phyloP scores from a whole-genome alignment of 306 rosid genomes.

The Prosopis cineraria region DNA sequence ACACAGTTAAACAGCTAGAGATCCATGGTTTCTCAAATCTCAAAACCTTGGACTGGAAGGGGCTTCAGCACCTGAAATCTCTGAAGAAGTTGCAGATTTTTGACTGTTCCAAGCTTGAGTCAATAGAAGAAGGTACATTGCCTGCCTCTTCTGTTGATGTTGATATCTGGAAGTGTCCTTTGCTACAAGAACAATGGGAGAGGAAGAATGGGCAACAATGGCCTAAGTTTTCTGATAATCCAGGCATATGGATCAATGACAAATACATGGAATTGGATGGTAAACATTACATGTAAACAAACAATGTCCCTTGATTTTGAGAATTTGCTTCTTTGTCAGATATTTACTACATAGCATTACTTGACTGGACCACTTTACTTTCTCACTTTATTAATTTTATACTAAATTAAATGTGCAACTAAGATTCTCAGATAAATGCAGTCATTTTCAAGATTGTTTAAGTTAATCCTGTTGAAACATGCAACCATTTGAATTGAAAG shows the following conservation, averaged over 20 bases:
- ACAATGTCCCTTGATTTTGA: not conserved
- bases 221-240: constrained; percentile 14
- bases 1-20: constrained; percentile 11
- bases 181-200: constrained; percentile 15
- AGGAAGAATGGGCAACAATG: not conserved
- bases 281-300: not conserved
- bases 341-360: not conserved
- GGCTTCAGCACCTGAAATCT: constrained; percentile 20
- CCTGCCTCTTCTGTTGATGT: constrained; percentile 26
- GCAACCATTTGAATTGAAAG: too few relatives aligned
- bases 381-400: not conserved
- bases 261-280: constrained; percentile 21
- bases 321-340: not conserved
- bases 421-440: not conserved
- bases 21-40: constrained; percentile 23
- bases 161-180: constrained; percentile 31
- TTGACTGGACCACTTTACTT: not conserved
- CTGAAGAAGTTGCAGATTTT: constrained; percentile 28
- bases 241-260: constrained; percentile 22
- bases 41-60: constrained; percentile 1
- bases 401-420: not conserved
- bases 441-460: not conserved
- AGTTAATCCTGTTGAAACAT: not conserved
- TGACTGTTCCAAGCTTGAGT: constrained; percentile 31
- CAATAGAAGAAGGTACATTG: constrained; percentile 24